These are phyloP conservation scores for Xylaria sp. DNA, from an alignment of 2,329 filamentous ascomycete species.

Conservation along the genomic window DNA sequence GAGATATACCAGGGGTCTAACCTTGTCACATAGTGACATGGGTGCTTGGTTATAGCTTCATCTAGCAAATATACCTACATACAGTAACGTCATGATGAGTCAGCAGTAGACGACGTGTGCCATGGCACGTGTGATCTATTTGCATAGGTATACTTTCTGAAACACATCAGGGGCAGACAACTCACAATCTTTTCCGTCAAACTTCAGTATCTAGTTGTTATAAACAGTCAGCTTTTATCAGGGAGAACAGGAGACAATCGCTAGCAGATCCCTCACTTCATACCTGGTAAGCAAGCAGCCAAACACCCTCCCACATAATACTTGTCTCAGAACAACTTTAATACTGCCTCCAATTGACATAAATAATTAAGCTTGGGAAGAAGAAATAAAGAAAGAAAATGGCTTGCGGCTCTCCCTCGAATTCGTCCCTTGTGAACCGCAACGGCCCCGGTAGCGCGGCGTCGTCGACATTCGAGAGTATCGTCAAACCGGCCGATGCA, in stretches of 20 bases:
- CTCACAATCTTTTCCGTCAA: background rate
- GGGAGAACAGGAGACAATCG: background rate
- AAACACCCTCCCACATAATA: background rate
- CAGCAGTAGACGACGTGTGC: background rate
- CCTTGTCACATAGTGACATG: background rate
- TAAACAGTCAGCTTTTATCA: background rate
- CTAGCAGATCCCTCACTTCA: background rate
- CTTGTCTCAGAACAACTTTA: background rate
- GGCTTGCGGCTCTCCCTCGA: constrained; percentile 47
- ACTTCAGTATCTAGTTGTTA: background rate
- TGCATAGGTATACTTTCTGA: no score
- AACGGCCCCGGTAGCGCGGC: constrained; percentile 59
- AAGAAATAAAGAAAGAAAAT: constrained; percentile 12
- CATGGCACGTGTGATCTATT: background rate
- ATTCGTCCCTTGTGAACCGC: constrained; percentile 50
- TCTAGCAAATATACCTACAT: background rate
- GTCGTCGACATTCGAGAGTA: constrained; percentile 59
- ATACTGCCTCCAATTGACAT: background rate
- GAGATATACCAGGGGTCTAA: background rate
- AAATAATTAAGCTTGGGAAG: background rate
- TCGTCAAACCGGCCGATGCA: constrained; percentile 60
- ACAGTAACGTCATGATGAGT: constrained; percentile 9
- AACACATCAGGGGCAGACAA: background rate
- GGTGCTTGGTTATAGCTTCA: constrained; percentile 2
- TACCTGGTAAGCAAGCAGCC: background rate